Evolutionary conservation across 208 protist species (phyloP), one percentile per base, ranked within the genome.

Genomic region (Phytomonas sp.): DNA sequence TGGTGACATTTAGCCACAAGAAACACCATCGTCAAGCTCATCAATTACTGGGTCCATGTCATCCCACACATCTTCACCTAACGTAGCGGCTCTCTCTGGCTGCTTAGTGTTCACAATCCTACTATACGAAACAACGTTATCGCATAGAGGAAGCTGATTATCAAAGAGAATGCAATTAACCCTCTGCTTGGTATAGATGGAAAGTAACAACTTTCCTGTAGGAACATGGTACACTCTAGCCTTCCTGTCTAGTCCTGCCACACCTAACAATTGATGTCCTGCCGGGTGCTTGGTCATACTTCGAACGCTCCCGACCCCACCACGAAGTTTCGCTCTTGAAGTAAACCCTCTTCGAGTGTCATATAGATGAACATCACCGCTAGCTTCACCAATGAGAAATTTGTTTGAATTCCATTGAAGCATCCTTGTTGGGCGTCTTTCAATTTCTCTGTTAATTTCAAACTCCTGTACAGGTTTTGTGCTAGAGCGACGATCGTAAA

Each of bases 341-440:
- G 79, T 79, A 78, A 94, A 94, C n/a, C 88, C 88, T 34, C 88
- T 78, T 11, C 88, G 79, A 1, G 88, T 94, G 63, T 94, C 88
- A 70, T 94, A 94, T 40, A 94, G 70, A 71, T 94, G 88, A 49
- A 94, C 77, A 74, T 94, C 88, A 23, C 88, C 88, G 66, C 85
- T 91, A 33, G 88, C 83, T 49, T 94, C 85, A 23, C 88, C 88
- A 71, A 94, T 88, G 11, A 94, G 67, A 77, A 91, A 94, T 60
- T 94, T 94, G 72, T 94, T 94, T 30, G 82, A 77, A 61, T 94
- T 94, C 86, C 88, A 94, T 74, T 94, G 88, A 32, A 91, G 63
- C 72, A 94, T 80, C 19, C 73, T 83, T 14, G 88, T 94, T 19
- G 88, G 85, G 0, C 83, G 76, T n/a, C 88, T 76, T 31, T 91